Percentiles rank a stretch among this genome's conserved stretches.
Conservation (phyloP, 768 basidiomycete genomes). For the Boletus speciosus region DNA sequence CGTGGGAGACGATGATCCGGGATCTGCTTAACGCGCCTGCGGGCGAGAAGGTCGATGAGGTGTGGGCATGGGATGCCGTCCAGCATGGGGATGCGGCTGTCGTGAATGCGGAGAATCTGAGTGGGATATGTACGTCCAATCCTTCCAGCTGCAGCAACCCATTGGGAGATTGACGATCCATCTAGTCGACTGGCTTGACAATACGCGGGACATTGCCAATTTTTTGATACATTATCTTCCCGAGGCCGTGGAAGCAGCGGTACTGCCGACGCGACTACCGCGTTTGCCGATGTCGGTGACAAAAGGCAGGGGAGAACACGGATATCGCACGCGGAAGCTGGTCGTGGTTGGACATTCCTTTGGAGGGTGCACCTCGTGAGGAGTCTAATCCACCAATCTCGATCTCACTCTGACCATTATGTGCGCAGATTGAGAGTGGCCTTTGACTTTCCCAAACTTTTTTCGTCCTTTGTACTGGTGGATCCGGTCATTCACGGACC, state of each 20-base stretch:
- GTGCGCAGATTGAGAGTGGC: conserved; percentile 59
- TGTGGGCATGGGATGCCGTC: conserved; percentile 82
- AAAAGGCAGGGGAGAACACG: conserved; percentile 39
- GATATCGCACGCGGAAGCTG: conserved; percentile 53
- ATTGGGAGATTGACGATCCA: not conserved
- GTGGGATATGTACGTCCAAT: conserved; percentile 52
- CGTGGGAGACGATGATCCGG: conserved; percentile 70
- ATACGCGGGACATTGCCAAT: conserved; percentile 72
- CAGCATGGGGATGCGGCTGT: conserved; percentile 85
- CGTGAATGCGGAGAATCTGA: conserved; percentile 56
- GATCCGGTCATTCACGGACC: conserved; percentile 66
- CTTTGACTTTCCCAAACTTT: conserved; percentile 58
- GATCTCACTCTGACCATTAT: not conserved
- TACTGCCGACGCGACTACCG: conserved; percentile 52
- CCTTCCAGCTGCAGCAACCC: not conserved
- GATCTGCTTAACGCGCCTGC: conserved; percentile 45
- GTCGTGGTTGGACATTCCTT: conserved; percentile 81
- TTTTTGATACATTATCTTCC: conserved; percentile 73
- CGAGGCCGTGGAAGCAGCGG: conserved; percentile 24
- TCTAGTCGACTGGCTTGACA: conserved; percentile 75
- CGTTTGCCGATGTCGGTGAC: conserved; percentile 46
- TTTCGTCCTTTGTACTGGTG: conserved; percentile 66
- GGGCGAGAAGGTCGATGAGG: conserved; percentile 52
- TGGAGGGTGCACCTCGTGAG: conserved; percentile 75
- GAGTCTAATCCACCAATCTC: conserved; percentile 3